Base-by-base conservation (phyloP, 306 rosid genomes). In the Datisca glomerata region DNA sequence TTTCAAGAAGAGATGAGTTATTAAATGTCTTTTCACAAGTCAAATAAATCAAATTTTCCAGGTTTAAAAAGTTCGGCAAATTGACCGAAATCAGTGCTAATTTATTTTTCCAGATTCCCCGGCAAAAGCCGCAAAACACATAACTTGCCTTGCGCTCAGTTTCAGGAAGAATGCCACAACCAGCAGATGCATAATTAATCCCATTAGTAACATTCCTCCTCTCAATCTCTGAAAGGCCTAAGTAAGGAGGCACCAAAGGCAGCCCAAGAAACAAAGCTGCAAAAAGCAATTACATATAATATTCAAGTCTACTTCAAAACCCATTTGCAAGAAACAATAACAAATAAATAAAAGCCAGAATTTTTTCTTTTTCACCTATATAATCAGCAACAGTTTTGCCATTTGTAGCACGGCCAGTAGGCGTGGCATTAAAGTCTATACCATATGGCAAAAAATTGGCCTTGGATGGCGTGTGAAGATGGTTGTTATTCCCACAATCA, bases 381-480 rank as follows among this genome's bases (percentile, higher is more conserved):
- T 18, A 70, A 63, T 70, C 72, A 22, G 24, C 77, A 7, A 65
- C 28, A 0, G 62, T 60, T 60, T 56, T 70, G 31, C 72, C 72
- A 21, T 65, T 70, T 12, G 68, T 70, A 22, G 0, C 11, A 45
- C 77, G 53, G 4, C 72, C 72, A 1, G 72, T 60, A 4, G 77
- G 62, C 29, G 8, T 46, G 15, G 54, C 56, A 8, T 2, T 23
- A 13, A 55, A 70, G 22, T 70, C 77, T 41, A 65, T 60, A 2
- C 62, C 77, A 36, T 36, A 70, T 22, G 77, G 72, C 23, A 15
- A 42, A 29, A 12, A 65, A 4, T 39, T 18, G 6, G 49, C 34
- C 23, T 14, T 18, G 18, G 7, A 3, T 0, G 5, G 0, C 9
- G 13, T 3, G 4, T 43, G 35, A 22, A 65, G 47, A 56, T 55